phyloP scores from a whole-genome alignment of 371 early-diverging fungal genomes.

The Mucor irregularis region DNA sequence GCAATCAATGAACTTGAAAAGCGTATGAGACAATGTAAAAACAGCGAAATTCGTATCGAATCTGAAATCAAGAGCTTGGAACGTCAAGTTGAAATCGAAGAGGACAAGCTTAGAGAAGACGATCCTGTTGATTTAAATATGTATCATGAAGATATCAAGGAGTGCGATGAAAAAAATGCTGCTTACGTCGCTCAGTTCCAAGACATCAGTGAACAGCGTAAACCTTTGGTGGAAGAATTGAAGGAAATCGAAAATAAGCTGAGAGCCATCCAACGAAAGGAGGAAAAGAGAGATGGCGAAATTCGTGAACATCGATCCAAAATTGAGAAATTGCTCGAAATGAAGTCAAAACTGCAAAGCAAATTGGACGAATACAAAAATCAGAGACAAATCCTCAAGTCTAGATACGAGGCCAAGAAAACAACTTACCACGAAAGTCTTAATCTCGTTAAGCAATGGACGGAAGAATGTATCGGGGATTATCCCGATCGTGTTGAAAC shows the following conservation, averaged over 20 bases:
- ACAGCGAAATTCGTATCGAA: background rate
- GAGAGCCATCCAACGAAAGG: slow-evolving; percentile 7
- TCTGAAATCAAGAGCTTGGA: slow-evolving; percentile 7
- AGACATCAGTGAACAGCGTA: slow-evolving; percentile 2
- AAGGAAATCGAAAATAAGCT: slow-evolving; percentile 9
- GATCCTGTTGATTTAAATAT: slow-evolving; percentile 66
- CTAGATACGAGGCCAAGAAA: slow-evolving; percentile 6
- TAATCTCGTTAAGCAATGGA: slow-evolving; percentile 36
- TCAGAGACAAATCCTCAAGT: background rate
- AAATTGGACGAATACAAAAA: background rate
- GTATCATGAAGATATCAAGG: slow-evolving; percentile 46
- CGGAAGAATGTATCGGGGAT: slow-evolving; percentile 51
- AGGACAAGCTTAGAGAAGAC: slow-evolving; percentile 59
- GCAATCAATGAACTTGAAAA: background rate
- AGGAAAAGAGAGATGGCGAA: background rate
- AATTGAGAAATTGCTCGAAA: slow-evolving; percentile 8
- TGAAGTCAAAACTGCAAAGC: background rate
- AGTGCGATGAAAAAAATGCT: slow-evolving; percentile 13
- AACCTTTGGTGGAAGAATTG: background rate
- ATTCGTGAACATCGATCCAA: background rate
- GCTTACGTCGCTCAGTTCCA: slow-evolving; percentile 14
- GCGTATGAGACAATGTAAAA: background rate
- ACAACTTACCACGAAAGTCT: background rate
- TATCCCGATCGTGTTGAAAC: slow-evolving; percentile 69
- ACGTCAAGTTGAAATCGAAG: slow-evolving; percentile 12